Evolutionary conservation across 2,329 filamentous ascomycete genomes (phyloP).

Genomic region (Plectosphaerella cucumerina): DNA sequence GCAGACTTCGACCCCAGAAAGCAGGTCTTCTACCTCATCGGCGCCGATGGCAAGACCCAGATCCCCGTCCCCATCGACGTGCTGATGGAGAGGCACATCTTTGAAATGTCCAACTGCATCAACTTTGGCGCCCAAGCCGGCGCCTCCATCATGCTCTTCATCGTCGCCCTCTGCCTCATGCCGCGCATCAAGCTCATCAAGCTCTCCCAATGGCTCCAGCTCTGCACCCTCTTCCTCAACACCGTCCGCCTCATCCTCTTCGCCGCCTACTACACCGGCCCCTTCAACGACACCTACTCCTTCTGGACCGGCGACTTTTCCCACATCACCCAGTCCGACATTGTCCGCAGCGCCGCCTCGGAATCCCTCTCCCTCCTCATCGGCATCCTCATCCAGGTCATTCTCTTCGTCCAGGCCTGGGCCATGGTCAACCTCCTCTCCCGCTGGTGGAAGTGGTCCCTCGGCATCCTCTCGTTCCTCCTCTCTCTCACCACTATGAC

Average conservation of each 20-base stretch:
- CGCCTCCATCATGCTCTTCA: slow-evolving; percentile 59
- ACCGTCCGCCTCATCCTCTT: slow-evolving; percentile 55
- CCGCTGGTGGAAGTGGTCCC: slow-evolving; percentile 21
- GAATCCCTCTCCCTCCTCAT: slow-evolving; percentile 40
- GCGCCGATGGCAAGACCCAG: slow-evolving; percentile 22
- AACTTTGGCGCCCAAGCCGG: slow-evolving; percentile 70
- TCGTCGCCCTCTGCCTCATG: slow-evolving; percentile 65
- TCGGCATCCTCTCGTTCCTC: slow-evolving; percentile 26
- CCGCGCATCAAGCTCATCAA: slow-evolving; percentile 60
- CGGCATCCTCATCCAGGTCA: slow-evolving; percentile 38
- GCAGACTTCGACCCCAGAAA: slow-evolving; percentile 26
- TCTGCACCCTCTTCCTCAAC: slow-evolving; percentile 55
- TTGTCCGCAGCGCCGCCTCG: slow-evolving; percentile 29
- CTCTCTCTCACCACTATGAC: slow-evolving; percentile 22
- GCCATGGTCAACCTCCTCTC: slow-evolving; percentile 48
- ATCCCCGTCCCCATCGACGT: slow-evolving; percentile 20
- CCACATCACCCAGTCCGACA: slow-evolving; percentile 35
- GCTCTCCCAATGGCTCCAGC: slow-evolving; percentile 62
- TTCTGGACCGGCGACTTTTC: slow-evolving; percentile 51
- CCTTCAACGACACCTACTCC: slow-evolving; percentile 58
- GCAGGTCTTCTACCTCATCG: slow-evolving; percentile 31
- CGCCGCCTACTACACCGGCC: slow-evolving; percentile 55
- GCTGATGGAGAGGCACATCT: slow-evolving; percentile 7
- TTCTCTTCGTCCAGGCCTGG: slow-evolving; percentile 49
- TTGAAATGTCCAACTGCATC: slow-evolving; percentile 37